A percentile compares a stretch with the other conserved stretches of the same genome.
These are phyloP conservation scores for Scedosporium dehoogii DNA, from an alignment of 2,329 filamentous ascomycete species.

Conservation along the genomic window DNA sequence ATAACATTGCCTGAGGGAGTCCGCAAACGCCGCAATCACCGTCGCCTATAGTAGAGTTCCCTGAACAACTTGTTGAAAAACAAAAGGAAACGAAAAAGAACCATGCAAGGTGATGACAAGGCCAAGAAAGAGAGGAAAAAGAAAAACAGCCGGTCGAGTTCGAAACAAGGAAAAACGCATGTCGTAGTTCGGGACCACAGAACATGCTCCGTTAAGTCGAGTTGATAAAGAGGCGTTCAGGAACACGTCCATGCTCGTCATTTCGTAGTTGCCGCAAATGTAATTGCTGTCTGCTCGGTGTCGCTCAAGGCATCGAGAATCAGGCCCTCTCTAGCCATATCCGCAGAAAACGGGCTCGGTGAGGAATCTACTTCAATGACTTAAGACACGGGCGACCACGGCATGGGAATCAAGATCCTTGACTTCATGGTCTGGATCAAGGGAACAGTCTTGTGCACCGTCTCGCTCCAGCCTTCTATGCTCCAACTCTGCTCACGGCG, in stretches of 20 bases:
- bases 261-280: background rate
- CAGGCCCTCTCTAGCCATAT: too few species aligned
- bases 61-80: background rate
- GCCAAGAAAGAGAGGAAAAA: background rate
- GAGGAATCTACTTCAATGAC: background rate
- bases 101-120: background rate
- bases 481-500: slow-evolving; percentile 92
- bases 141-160: background rate
- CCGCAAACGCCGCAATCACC: slow-evolving; percentile 3
- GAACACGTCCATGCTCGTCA: background rate
- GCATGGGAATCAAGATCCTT: slow-evolving; percentile 84
- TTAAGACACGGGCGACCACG: slow-evolving; percentile 87
- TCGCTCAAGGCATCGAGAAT: too few species aligned
- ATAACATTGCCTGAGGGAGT: background rate
- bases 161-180: background rate
- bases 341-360: background rate
- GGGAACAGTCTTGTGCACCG: slow-evolving; percentile 96
- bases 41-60: background rate
- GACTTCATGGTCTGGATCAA: slow-evolving; percentile 96
- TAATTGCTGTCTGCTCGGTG: too few species aligned
- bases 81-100: background rate
- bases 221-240: background rate
- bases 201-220: background rate
- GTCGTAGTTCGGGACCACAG: background rate
- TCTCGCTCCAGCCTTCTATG: slow-evolving; percentile 91